Base-by-base conservation (phyloP, 441 rosid species). In the Metrosideros polymorpha region DNA sequence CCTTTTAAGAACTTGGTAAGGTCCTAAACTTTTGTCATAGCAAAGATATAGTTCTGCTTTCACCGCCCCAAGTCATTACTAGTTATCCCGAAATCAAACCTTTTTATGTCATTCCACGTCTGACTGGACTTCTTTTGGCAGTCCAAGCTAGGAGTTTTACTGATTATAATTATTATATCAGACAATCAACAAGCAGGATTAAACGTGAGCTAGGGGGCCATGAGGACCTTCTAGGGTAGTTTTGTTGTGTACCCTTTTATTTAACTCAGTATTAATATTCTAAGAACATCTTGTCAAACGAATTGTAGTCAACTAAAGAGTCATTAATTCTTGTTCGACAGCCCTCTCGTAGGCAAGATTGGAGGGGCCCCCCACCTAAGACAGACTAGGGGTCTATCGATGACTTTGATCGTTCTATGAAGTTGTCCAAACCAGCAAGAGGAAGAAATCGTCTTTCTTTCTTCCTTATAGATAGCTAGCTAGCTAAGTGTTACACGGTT, bases 61-160 rank as follows among this genome's bases (percentile, higher is more conserved):
- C 24, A 18, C 76, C 43, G 2, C 6, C 18, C 24, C 76, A 63
- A 63, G 43, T 63, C 76, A 32, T 32, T 18, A 1, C 3, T 18
- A 4, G 0, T 32, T 32, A 22, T 10, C 0, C 0, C 22, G 10
- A 17, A 63, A 30, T 0, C 35, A 63, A 50, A 32, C 43, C 47
- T 3, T 59, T 59, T 32, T 18, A 19, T 35, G 2, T 66, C 77
- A 22, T 61, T 4, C 75, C 12, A 61, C 9, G 77, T 66, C 27
- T 66, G 43, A 32, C 29, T 9, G 45, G 45, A 43, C 2, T 19
- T 39, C n/a, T 39, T 12, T 39, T 1, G n/a, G 47, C n/a, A 22
- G 8, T 22, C 47, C 17, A 24, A 22, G 79, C 15, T 22, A 71
- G 22, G 3, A 35, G 3, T 10, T 35, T 35, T 9, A 8, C 43